phyloP scores from a whole-genome alignment of 345 rosid genomes.

The Mallotus nudiflorus region DNA sequence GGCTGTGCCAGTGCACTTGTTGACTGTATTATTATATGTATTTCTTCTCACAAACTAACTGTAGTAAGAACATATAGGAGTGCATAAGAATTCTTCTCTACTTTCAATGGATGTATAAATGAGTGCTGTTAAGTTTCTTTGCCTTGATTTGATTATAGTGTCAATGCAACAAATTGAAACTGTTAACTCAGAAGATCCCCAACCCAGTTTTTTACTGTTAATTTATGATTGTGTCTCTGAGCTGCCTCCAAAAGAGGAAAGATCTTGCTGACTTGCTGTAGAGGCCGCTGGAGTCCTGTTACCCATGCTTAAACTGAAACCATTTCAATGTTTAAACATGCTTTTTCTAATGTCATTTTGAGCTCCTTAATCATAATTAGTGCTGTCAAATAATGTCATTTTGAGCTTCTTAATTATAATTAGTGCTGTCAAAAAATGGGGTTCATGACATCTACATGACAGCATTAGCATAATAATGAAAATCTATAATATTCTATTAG shows the following conservation, averaged over 20 bases:
- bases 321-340: neutral
- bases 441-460: constrained; percentile 8
- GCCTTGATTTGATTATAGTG: neutral
- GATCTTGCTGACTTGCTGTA: neutral
- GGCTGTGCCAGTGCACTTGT: neutral
- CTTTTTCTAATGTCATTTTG: neutral
- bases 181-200: no score
- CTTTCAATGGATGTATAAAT: neutral
- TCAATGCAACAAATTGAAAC: neutral
- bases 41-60: neutral
- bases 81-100: neutral
- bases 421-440: neutral
- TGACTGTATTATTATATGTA: neutral
- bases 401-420: neutral
- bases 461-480: neutral
- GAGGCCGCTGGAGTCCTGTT: neutral
- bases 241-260: neutral
- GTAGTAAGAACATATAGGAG: neutral
- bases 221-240: neutral
- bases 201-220: no score
- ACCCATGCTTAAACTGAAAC: neutral
- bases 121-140: neutral
- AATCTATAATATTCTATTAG: neutral
- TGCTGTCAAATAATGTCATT: no score
- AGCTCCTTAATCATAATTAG: neutral